phyloP scores from a whole-genome alignment of 2,329 filamentous ascomycete genomes.

The Fusarium tuaranense region DNA sequence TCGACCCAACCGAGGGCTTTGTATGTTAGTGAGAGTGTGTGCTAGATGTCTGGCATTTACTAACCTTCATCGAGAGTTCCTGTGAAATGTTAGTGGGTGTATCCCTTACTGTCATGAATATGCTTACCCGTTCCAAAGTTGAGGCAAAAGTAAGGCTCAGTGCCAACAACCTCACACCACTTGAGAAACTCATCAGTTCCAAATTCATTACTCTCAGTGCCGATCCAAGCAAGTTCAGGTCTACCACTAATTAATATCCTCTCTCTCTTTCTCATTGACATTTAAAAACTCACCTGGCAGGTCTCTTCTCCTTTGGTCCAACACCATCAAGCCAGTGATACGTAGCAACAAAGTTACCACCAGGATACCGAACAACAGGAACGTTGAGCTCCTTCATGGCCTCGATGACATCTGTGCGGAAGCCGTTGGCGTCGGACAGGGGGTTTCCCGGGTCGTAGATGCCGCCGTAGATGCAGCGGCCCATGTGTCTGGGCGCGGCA shows the following conservation, averaged over 20 bases:
- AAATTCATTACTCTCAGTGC: slow-evolving; percentile 81
- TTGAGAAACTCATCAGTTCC: slow-evolving; percentile 89
- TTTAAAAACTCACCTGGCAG: slow-evolving; percentile 51
- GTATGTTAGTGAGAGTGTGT: neutral
- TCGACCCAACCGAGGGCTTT: slow-evolving; percentile 79
- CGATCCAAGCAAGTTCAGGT: slow-evolving; percentile 84
- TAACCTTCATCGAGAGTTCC: slow-evolving; percentile 55
- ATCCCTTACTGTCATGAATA: neutral
- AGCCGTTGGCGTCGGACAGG: slow-evolving; percentile 80
- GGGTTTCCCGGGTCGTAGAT: slow-evolving; percentile 83
- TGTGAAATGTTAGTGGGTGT: slow-evolving; percentile 15
- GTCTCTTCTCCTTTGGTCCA: slow-evolving; percentile 77
- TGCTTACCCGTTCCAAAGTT: slow-evolving; percentile 80
- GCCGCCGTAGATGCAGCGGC: slow-evolving; percentile 87
- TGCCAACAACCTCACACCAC: slow-evolving; percentile 79
- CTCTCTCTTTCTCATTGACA: neutral
- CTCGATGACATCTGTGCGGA: slow-evolving; percentile 81
- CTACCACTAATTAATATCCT: slow-evolving; percentile 6
- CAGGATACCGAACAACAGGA: slow-evolving; percentile 84
- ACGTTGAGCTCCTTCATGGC: slow-evolving; percentile 79
- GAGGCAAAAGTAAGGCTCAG: slow-evolving; percentile 82
- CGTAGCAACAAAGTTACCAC: slow-evolving; percentile 86
- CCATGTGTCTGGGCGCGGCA: slow-evolving; percentile 78
- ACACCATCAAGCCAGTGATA: slow-evolving; percentile 89
- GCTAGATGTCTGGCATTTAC: neutral